Base-by-base conservation (phyloP, 352 stramenopile genomes). In the Globisporangium yorkense region DNA sequence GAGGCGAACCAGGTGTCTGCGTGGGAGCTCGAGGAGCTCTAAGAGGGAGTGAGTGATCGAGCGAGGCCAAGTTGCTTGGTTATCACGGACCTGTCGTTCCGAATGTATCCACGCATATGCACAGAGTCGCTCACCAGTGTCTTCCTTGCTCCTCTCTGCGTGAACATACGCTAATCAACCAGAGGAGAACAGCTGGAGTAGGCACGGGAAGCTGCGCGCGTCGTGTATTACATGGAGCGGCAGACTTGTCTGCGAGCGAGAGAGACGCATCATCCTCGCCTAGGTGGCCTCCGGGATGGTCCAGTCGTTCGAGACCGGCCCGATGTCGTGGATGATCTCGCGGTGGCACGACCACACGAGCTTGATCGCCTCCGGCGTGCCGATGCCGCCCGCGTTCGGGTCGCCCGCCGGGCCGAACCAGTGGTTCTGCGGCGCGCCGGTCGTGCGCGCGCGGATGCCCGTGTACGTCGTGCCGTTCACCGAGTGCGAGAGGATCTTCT, bases 381-480 rank as follows among this genome's bases (percentile, higher is more conserved):
- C 97, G 65, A 99, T 99, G 59, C 97, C 97, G 37, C 95, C 97
- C 45, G 92, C 96, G 48, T 96, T 85, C 54, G 96, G 93, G 80
- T 99, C 96, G 20, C 96, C 96, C 12, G 94, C 95, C 15, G 97
- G 97, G 60, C 97, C 96, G 74, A 99, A 97, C 92, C 92, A 98
- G 84, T 95, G 94, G 89, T 96, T 97, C 72, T 97, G 87, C 5
- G 92, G 92, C 18, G 93, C 93, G 53, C 95, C 96, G 2, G 96
- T 99, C 8, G 96, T 99, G 61, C 96, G 84, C 13, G 96, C 97
- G 49, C 97, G 86, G 52, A 97, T 95, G 51, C 97, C 97, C 54
- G 78, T 90, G 83, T 99, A 99, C 2, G 97, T 99, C 41, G 97
- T 99, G 56, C 97, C 97, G 74, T 99, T 99, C n/a, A 99, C 97